Evolutionary conservation across 2,329 filamentous ascomycete species (phyloP), one percentile per base, ranked within the genome.

Genomic region (Harringtonia aguacate): DNA sequence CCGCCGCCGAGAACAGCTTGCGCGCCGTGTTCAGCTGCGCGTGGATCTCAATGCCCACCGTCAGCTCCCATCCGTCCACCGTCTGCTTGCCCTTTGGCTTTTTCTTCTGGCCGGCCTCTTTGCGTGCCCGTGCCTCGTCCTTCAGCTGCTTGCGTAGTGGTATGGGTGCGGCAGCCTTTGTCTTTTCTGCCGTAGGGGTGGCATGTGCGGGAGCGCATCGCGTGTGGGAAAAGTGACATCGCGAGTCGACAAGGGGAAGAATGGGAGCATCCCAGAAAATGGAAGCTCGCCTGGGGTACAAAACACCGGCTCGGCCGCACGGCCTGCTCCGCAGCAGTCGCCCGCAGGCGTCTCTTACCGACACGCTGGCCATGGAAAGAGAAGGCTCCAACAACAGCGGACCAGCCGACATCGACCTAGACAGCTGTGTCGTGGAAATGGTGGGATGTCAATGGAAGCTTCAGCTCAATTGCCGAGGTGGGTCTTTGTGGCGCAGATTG

Each of bases 1-100:
- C 61, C 12, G 82, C 82, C 31, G 74, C 61, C 2, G 92, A 97
- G 67, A 98, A 98, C 45, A 98, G 77, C 65, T 98, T 98, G 56
- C 75, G 73, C 5, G 77, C 72, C 0, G 89, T 92, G 62, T 97
- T 95, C 56, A 98, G 72, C 64, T 97, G 90, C 18, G 92, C 92
- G 60, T 98, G 92, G 51, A 98, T 92, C 67, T 98, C 92, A 53
- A 98, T 89, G 48, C 92, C 92, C 24, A 97, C 87, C 0, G 90
- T 95, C 56, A 97, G 69, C 61, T 95, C 86, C 92, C 92, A 98
- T 29, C 81, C 80, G 7, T 71, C 65, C 1, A 77, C 74, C 17
- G 67, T 71, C 58, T 79, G 75, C 39, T 61, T 65, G 48, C 60
- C 61, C 24, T 53, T 57, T 50, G 72, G 72, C 41, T 64, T 62